Base-by-base conservation (phyloP, 768 basidiomycete species). In the Lactarius tabidus region DNA sequence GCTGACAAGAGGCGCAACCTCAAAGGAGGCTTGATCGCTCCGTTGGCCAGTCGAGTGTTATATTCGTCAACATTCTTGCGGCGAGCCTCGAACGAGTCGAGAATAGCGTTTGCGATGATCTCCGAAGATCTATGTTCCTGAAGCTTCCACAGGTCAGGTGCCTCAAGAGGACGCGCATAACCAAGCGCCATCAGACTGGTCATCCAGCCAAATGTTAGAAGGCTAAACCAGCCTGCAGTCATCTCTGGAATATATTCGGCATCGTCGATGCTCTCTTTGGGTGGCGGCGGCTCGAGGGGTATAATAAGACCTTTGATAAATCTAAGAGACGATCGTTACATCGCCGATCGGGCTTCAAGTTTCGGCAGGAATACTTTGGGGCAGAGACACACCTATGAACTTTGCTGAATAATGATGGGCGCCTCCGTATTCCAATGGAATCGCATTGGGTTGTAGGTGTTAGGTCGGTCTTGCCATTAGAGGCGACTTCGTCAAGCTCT, bases 81-180 rank as follows among this genome's bases (percentile, higher is more conserved):
- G 2, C 91, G 81, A 18, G 78, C 74, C 26, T 86, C 83, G 71
- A 89, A 94, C 0, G 89, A 89, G 3, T 74, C 74, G 23, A 82
- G 78, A 45, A 96, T 89, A 41, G 80, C 77, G 1, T 83, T 77
- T 3, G 90, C 88, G 45, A 93, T 84, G 20, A 76, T 71, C 1
- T 78, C 81, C 0, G 93, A 82, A 2, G 83, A 79, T 29, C 86
- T 83, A 26, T 82, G 74, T 41, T 86, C 82, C 64, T 85, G 85
- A 29, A 95, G 84, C 74, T 85, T 89, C 80, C 88, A 95, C 4
- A 95, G 79, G 75, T 95, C 93, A 0, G 88, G 76, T 0, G 87
- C 85, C 71, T 93, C 89, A 2, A 96, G 80, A 1, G 93, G 90
- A 9, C 93, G 83, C 10, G 85, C 81, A 71, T 93, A 93, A 10